phyloP scores from a whole-genome alignment of 208 protist genomes.

The Balamuthia mandrillaris region DNA sequence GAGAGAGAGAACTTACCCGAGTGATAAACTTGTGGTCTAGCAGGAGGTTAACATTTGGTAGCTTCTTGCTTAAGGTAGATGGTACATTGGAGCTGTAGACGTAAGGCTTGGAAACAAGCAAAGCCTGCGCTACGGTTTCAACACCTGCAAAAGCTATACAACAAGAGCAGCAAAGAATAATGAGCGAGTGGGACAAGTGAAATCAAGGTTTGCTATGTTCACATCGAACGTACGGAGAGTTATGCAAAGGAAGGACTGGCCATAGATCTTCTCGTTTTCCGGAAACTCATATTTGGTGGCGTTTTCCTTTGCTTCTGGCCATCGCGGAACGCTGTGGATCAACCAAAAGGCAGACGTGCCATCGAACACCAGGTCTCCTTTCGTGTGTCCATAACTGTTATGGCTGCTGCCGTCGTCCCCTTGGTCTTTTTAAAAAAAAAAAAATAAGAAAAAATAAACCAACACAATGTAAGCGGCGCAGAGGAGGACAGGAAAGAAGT shows the following conservation, averaged over 20 bases:
- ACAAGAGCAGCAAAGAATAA: background rate
- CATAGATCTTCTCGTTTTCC: conserved; percentile 43
- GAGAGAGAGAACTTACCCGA: too few relatives aligned
- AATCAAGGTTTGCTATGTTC: background rate
- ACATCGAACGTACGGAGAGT: background rate
- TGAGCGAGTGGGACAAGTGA: background rate
- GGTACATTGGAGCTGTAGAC: conserved; percentile 30
- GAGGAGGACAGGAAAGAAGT: background rate
- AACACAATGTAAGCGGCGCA: background rate
- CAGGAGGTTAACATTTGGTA: background rate
- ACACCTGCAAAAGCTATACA: background rate
- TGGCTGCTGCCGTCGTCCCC: background rate
- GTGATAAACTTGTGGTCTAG: conserved; percentile 3
- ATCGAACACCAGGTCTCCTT: conserved; percentile 48
- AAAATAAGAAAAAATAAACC: background rate
- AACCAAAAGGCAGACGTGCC: conserved; percentile 54
- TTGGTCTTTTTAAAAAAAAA: background rate
- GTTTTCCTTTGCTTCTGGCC: conserved; percentile 7
- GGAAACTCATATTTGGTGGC: conserved; percentile 37
- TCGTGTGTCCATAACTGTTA: conserved; percentile 41
- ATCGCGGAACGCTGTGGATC: conserved; percentile 49
- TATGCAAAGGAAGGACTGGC: conserved; percentile 61
- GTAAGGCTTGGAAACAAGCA: conserved; percentile 25
- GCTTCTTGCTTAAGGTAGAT: background rate
- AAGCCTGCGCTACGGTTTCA: background rate